These are phyloP conservation scores for Paratinospora sagittata DNA, from an alignment of 164 flowering plant genomes.

Conservation along the genomic window DNA sequence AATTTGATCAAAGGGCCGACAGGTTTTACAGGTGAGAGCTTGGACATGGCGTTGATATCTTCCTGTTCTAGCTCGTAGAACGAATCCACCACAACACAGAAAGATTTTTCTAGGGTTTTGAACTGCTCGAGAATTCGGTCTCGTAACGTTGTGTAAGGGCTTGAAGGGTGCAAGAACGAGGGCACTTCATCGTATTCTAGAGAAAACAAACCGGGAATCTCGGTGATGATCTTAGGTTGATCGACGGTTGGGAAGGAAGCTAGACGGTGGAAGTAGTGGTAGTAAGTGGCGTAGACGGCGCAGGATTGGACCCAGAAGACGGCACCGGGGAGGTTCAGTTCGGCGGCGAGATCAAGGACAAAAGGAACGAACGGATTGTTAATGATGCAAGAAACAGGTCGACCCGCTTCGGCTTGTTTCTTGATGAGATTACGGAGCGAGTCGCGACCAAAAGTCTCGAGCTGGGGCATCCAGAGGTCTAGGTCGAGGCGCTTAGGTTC, in stretches of 20 bases:
- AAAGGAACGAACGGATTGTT: constrained; percentile 75
- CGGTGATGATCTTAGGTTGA: constrained; percentile 35
- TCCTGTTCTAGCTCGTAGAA: constrained; percentile 65
- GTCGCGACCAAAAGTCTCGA: constrained; percentile 36
- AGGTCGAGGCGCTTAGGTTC: constrained; percentile 24
- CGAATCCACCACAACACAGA: constrained; percentile 57
- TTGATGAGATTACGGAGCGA: constrained; percentile 31
- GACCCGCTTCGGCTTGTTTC: constrained; percentile 26
- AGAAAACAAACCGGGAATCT: constrained; percentile 51
- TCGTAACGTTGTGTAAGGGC: constrained; percentile 19
- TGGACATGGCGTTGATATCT: constrained; percentile 31
- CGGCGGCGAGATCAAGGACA: constrained; percentile 61
- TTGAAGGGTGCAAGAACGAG: constrained; percentile 48
- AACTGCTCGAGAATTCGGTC: constrained; percentile 5
- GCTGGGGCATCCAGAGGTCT: constrained; percentile 30
- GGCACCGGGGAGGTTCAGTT: constrained; percentile 44
- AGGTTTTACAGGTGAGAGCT: constrained; percentile 28
- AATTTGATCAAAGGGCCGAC: constrained; percentile 62
- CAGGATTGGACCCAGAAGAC: constrained; percentile 76
- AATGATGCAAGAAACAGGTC: constrained; percentile 62
- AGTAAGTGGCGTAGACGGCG: constrained; percentile 55
- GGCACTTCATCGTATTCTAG: constrained; percentile 58
- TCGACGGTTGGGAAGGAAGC: constrained; percentile 45
- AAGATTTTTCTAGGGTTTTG: constrained; percentile 44
- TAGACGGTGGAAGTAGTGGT: constrained; percentile 35